phyloP scores from a whole-genome alignment of 495 filamentous ascomycete species.

The Podospora appendiculata region DNA sequence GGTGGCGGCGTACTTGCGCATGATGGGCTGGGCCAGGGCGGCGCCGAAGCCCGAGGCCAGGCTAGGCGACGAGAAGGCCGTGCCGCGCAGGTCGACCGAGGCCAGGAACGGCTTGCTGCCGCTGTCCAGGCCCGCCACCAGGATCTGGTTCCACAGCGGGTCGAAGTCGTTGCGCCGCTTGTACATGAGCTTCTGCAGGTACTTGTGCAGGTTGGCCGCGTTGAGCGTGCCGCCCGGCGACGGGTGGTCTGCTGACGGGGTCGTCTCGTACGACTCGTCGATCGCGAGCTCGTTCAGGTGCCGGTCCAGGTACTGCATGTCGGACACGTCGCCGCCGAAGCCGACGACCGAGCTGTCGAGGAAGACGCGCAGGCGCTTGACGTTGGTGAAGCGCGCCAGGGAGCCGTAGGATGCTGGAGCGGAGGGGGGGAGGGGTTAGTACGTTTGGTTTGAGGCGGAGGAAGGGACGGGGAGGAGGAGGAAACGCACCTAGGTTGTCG shows the following conservation, averaged over 20 bases:
- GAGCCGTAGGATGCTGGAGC: conserved; percentile 87
- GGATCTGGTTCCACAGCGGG: conserved; percentile 91
- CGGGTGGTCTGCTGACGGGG: conserved; percentile 32
- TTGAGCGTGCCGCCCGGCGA: conserved; percentile 55
- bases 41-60: conserved; percentile 92
- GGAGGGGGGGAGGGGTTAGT: neutral
- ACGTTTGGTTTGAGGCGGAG: neutral
- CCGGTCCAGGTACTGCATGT: conserved; percentile 97
- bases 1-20: conserved; percentile 74
- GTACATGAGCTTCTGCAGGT: conserved; percentile 91
- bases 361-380: conserved; percentile 83
- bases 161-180: conserved; percentile 90
- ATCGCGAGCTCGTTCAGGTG: conserved; percentile 78
- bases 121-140: conserved; percentile 82
- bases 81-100: conserved; percentile 85
- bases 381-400: conserved; percentile 90
- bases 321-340: conserved; percentile 90
- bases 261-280: conserved; percentile 71
- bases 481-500: conserved; percentile 76
- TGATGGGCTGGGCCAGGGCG: conserved; percentile 84
- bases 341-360: conserved; percentile 68
- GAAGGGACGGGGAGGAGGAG: neutral
- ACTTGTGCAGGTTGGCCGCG: conserved; percentile 92
- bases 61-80: conserved; percentile 77
- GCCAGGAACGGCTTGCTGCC: conserved; percentile 79